Conservation (phyloP, 257 asterid genomes). For the Echium plantagineum region DNA sequence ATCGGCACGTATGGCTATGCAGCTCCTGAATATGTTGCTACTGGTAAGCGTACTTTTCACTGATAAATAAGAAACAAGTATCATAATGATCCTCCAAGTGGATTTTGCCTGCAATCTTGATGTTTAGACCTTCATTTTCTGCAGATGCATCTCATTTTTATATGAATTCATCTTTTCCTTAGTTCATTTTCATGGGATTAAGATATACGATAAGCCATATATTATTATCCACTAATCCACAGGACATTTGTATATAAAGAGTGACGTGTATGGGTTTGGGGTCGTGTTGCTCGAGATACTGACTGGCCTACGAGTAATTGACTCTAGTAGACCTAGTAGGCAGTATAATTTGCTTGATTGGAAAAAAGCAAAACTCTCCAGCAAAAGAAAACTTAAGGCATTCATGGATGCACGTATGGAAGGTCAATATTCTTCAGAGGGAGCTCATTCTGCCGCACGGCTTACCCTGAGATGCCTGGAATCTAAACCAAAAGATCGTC, state of each 20-base stretch:
- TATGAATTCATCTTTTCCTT: background rate
- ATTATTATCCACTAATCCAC: constrained; percentile 1
- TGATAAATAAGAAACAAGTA: background rate
- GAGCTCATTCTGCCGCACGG: constrained; percentile 20
- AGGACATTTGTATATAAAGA: constrained; percentile 39
- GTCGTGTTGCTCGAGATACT: constrained; percentile 36
- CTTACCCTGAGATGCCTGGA: constrained; percentile 32
- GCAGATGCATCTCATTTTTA: background rate
- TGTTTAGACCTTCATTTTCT: background rate
- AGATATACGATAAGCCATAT: background rate
- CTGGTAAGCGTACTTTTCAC: constrained; percentile 17
- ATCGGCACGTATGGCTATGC: constrained; percentile 42
- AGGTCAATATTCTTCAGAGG: constrained; percentile 30
- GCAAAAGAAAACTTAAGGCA: constrained; percentile 22
- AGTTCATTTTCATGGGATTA: background rate
- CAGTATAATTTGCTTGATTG: constrained; percentile 29
- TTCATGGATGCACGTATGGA: constrained; percentile 31
- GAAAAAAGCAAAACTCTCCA: constrained; percentile 18
- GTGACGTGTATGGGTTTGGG: constrained; percentile 38
- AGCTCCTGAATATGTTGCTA: constrained; percentile 47
- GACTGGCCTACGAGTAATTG: constrained; percentile 32
- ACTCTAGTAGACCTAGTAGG: constrained; percentile 19
- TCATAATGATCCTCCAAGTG: background rate
- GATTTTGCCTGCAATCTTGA: too few relatives aligned
- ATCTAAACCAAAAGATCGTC: constrained; percentile 24